Conservation (phyloP, 768 basidiomycete species). For the Fomitopsis serialis region DNA sequence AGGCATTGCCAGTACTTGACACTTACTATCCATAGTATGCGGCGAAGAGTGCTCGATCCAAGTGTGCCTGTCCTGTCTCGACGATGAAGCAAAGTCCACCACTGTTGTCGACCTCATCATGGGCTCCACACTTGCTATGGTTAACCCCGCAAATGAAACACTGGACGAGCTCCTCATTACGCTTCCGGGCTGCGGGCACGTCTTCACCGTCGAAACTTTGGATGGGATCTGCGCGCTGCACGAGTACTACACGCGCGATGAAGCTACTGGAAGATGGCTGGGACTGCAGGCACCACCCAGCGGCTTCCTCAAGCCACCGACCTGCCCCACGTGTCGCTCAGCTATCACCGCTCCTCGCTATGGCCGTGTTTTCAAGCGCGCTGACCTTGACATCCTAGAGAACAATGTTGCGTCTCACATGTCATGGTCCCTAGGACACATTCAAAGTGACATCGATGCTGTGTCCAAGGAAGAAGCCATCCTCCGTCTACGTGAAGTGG, state of each 20-base stretch:
- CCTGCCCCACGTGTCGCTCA: slow-evolving; percentile 58
- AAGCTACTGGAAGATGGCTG: slow-evolving; percentile 34
- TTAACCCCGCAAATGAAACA: slow-evolving; percentile 32
- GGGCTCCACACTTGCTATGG: slow-evolving; percentile 43
- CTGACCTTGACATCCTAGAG: slow-evolving; percentile 61
- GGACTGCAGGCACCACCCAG: slow-evolving; percentile 37
- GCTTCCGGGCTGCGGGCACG: slow-evolving; percentile 53
- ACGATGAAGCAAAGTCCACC: slow-evolving; percentile 28
- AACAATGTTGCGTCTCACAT: slow-evolving; percentile 51
- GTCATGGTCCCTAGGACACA: slow-evolving; percentile 35
- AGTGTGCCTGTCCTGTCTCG: slow-evolving; percentile 47
- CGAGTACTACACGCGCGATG: slow-evolving; percentile 42
- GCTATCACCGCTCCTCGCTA: slow-evolving; percentile 56
- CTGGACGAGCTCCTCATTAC: slow-evolving; percentile 55
- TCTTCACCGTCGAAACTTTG: slow-evolving; percentile 67
- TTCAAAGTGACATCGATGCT: slow-evolving; percentile 23
- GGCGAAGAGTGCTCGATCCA: slow-evolving; percentile 58
- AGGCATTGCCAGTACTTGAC: background rate
- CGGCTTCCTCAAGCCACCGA: slow-evolving; percentile 38
- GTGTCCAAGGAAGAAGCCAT: slow-evolving; percentile 20
- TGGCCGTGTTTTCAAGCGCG: slow-evolving; percentile 55
- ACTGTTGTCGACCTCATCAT: slow-evolving; percentile 56
- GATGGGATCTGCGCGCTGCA: slow-evolving; percentile 52
- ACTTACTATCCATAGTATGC: slow-evolving; percentile 41
- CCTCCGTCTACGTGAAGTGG: background rate